Evolutionary conservation across 371 early-diverging fungal genomes (phyloP), one percentile per base, ranked within the genome.

Genomic region (Mycotypha africana): DNA sequence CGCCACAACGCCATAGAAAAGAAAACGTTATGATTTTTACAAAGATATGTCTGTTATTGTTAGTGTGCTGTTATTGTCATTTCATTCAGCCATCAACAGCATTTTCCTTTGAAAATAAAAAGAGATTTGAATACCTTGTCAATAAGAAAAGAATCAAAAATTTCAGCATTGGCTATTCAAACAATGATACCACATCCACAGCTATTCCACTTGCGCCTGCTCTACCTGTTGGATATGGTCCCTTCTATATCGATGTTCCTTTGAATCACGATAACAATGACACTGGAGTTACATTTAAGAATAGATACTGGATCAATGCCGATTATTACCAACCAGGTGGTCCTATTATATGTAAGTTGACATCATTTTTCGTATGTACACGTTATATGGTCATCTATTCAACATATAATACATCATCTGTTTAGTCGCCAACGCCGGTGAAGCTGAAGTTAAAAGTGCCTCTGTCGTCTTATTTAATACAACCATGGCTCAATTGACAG

Each of bases 311-410:
- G 62, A 65, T 78, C 4, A 82, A 81, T 44, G 56, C 72, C 11
- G 62, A 74, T 24, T 68, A 67, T 58, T 86, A 82, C 48, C 54
- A 75, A 31, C 57, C 66, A 1, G 78, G 78, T 21, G 86, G 85
- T 0, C 85, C 86, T 21, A 64, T 86, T 10, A 68, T 81, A 45
- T 54, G 77, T 74, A 74, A 60, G 62, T 42, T 1, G 10, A 21
- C 17, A 26, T 12, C 21, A 30, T 58, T 9, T 48, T 58, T 25
- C 3, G 20, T 33, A n/a, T 28, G 14, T 9, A 19, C 2, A 42
- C 20, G 11, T 19, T 45, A 19, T 38, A 20, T 15, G 23, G 6
- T 25, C 23, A 14, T 6, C n/a, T 33, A 33, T 28, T 11, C 34
- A 11, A 33, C n/a, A 14, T 8, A 6, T 28, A 28, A 28, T 28